A percentile compares a stretch with the other conserved stretches of the same genome.
Conservation (phyloP, 352 stramenopile species). For the Lagenidium sp. region DNA sequence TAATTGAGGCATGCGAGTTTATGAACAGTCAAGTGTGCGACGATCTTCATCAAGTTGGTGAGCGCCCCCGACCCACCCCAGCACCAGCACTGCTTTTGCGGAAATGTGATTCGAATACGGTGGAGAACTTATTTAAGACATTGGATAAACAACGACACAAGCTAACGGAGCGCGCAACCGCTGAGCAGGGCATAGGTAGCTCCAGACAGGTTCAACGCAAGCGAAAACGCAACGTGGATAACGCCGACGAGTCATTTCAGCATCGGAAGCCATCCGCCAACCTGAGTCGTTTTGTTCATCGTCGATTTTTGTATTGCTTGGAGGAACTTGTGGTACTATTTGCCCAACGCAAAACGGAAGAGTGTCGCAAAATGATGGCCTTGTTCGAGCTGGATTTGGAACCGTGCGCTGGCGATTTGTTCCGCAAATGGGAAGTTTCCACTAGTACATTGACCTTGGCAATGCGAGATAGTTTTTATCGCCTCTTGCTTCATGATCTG, state of each 20-base stretch:
- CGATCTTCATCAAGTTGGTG: slow-evolving; percentile 32
- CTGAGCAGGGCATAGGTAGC: no score
- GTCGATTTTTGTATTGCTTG: slow-evolving; percentile 70
- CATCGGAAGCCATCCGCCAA: slow-evolving; percentile 15
- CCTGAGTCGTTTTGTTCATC: slow-evolving; percentile 56
- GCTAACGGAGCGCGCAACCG: no score
- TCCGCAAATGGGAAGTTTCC: slow-evolving; percentile 63
- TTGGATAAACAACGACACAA: slow-evolving; percentile 22
- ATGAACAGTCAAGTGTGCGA: slow-evolving; percentile 61
- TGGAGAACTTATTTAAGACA: slow-evolving; percentile 49
- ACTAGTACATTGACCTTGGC: slow-evolving; percentile 56
- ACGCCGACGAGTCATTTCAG: neutral
- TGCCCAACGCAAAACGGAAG: slow-evolving; percentile 54
- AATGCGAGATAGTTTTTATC: slow-evolving; percentile 65
- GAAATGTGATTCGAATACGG: slow-evolving; percentile 38
- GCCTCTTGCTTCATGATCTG: slow-evolving; percentile 62
- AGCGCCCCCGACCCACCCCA: slow-evolving; percentile 25
- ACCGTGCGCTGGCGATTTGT: slow-evolving; percentile 32
- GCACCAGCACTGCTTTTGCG: slow-evolving; percentile 28
- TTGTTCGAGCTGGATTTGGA: slow-evolving; percentile 41
- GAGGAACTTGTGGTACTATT: slow-evolving; percentile 71
- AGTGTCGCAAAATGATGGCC: slow-evolving; percentile 36
- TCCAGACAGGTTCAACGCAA: slow-evolving; percentile 5
- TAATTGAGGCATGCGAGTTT: slow-evolving; percentile 37
- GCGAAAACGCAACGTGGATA: slow-evolving; percentile 10